These are phyloP conservation scores for Pichia sp. DNA, from an alignment of 1,139 yeast genomes.

Conservation along the genomic window DNA sequence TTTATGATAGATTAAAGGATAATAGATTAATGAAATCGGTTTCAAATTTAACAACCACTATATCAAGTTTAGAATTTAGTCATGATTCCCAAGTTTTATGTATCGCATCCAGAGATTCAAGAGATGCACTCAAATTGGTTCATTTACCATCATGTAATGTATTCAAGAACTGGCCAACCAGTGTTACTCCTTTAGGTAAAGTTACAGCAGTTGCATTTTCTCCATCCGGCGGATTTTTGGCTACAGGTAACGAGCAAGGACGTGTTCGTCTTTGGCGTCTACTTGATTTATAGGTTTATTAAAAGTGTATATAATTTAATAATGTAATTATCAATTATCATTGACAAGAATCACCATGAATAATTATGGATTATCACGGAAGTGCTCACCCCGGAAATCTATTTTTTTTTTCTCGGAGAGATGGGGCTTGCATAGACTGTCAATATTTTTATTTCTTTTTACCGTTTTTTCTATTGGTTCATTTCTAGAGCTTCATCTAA, in stretches of 20 bases:
- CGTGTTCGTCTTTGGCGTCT: slow-evolving; percentile 84
- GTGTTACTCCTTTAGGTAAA: slow-evolving; percentile 90
- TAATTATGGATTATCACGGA: background rate
- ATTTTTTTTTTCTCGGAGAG: background rate
- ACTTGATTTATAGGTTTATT: slow-evolving; percentile 46
- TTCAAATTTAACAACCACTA: slow-evolving; percentile 76
- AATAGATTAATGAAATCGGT: slow-evolving; percentile 51
- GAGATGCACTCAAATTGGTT: slow-evolving; percentile 80
- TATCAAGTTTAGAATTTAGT: slow-evolving; percentile 67
- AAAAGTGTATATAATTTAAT: background rate
- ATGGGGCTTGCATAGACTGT: background rate
- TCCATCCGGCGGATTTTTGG: slow-evolving; percentile 75
- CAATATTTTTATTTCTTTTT: background rate
- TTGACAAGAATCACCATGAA: too few species aligned
- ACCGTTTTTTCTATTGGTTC: background rate
- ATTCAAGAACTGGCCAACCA: slow-evolving; percentile 94
- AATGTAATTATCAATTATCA: background rate
- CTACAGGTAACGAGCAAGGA: slow-evolving; percentile 88
- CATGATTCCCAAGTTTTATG: slow-evolving; percentile 87
- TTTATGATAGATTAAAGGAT: slow-evolving; percentile 55
- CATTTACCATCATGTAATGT: slow-evolving; percentile 87
- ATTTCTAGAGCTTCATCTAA: too few species aligned
- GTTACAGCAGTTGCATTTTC: slow-evolving; percentile 81
- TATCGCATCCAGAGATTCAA: slow-evolving; percentile 77
- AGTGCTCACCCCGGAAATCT: background rate